Base-by-base conservation (phyloP, 352 stramenopile species). In the Phytopythium vexans region DNA sequence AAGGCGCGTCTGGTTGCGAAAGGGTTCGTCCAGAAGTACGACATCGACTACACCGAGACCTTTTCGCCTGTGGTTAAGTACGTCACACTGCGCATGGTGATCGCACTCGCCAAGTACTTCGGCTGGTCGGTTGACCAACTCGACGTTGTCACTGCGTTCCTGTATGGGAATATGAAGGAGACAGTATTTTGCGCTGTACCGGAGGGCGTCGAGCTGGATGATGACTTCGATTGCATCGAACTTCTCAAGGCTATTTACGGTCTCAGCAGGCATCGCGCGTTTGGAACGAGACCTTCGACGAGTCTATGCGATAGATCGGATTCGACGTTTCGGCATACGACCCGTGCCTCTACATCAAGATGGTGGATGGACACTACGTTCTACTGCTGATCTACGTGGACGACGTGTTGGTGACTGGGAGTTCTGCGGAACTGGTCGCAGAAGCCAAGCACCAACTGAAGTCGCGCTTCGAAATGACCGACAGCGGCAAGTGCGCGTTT, bases 21-120 rank as follows among this genome's bases (percentile, higher is more conserved):
- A n/a, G n/a, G n/a, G n/a, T n/a, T 73, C 32, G 41, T 52, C 37
- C 66, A 74, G 48, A 66, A 70, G 38, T 69, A 55, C 27, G 65
- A 51, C n/a, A 66, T 68, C 21, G 65, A 77, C 40, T 75, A n/a
- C n/a, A n/a, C n/a, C n/a, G n/a, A n/a, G n/a, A n/a, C n/a, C n/a
- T n/a, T n/a, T n/a, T n/a, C n/a, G n/a, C n/a, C 68, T 14, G 55
- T 68, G 8, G 51, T 66, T 4, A 56, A 57, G 16, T 58, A 63
- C 15, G 50, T 52, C 4, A 60, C 59, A 0, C 42, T 70, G 1
- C 52, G 60, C 12, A 39, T 63, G 14, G 34, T 67, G 8, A 40
- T 58, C 16, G 53, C 52, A 35, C 5, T 67, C 10, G 49, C 53
- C 31, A 58, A 46, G 31, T 39, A 46, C n/a, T 43, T 53, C 15